Percentiles rank a stretch among this genome's conserved stretches.
Conservation (phyloP, 495 filamentous ascomycete genomes). For the Podospora comata region DNA sequence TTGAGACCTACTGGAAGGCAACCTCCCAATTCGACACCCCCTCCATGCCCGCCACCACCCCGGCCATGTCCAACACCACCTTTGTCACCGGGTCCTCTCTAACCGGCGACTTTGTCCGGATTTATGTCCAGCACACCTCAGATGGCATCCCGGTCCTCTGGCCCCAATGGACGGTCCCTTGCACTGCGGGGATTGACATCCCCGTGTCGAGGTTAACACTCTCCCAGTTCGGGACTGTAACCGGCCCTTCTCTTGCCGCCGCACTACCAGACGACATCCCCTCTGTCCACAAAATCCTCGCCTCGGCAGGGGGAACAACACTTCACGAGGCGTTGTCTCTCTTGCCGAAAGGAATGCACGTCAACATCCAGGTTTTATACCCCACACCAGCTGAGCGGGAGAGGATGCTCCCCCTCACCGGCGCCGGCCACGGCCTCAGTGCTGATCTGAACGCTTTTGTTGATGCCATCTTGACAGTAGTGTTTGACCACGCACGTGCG, state of each 20-base stretch:
- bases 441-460: constrained; percentile 83
- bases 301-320: constrained; percentile 62
- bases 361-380: constrained; percentile 84
- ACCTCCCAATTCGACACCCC: constrained; percentile 81
- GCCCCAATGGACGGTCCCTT: constrained; percentile 73
- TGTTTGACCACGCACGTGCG: constrained; percentile 85
- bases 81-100: constrained; percentile 94
- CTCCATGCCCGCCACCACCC: constrained; percentile 11
- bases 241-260: constrained; percentile 43
- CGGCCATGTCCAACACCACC: constrained; percentile 57
- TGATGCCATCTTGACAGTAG: constrained; percentile 75
- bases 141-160: constrained; percentile 85
- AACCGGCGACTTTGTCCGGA: constrained; percentile 84
- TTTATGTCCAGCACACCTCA: constrained; percentile 85
- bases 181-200: constrained; percentile 69
- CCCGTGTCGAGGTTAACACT: constrained; percentile 73
- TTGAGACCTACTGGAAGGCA: constrained; percentile 98
- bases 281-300: constrained; percentile 63
- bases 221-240: constrained; percentile 68
- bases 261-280: constrained; percentile 54
- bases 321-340: constrained; percentile 69
- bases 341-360: constrained; percentile 71
- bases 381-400: constrained; percentile 68
- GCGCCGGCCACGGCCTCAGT: constrained; percentile 58
- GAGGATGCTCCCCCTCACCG: constrained; percentile 40